A percentile compares a stretch with the other conserved stretches of the same genome.
These are phyloP conservation scores for Pelargonium nanum DNA, from an alignment of 345 rosid species.

Conservation along the genomic window DNA sequence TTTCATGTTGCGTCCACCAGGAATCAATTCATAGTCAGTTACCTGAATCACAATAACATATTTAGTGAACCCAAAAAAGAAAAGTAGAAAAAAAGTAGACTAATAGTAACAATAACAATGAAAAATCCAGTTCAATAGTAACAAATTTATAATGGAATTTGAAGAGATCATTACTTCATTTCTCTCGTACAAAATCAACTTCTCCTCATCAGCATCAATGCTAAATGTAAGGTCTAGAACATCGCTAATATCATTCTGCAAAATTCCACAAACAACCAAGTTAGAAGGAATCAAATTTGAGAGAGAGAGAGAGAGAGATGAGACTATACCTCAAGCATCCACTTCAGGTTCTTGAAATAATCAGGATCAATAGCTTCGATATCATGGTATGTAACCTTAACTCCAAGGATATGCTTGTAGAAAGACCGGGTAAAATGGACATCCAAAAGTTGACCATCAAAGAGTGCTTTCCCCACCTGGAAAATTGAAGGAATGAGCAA, in stretches of 20 bases:
- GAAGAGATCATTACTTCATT: slow-evolving; percentile 39
- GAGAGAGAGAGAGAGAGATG: not conserved
- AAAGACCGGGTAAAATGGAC: slow-evolving; percentile 97
- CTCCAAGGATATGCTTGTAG: slow-evolving; percentile 91
- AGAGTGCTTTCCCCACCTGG: slow-evolving; percentile 94
- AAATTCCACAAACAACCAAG: slow-evolving; percentile 9
- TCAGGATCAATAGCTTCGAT: slow-evolving; percentile 97
- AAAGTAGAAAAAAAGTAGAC: not conserved
- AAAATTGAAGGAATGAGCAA: slow-evolving; percentile 13
- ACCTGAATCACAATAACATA: slow-evolving; percentile 40
- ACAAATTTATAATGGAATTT: not conserved
- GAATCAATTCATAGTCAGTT: slow-evolving; percentile 83
- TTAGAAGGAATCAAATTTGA: slow-evolving; percentile 5
- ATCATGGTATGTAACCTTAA: slow-evolving; percentile 84
- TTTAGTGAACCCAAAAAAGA: not conserved
- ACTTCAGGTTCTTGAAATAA: slow-evolving; percentile 75
- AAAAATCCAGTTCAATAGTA: too few relatives aligned
- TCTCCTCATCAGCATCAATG: slow-evolving; percentile 96
- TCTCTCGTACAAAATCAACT: slow-evolving; percentile 71
- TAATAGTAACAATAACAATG: too few relatives aligned
- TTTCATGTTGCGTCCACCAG: slow-evolving; percentile 81
- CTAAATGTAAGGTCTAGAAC: slow-evolving; percentile 81
- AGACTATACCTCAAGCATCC: slow-evolving; percentile 86
- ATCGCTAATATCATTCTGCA: slow-evolving; percentile 85
- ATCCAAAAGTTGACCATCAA: slow-evolving; percentile 90